Conservation (phyloP, 78 protist species). For the Planoprotostelium fungivorum region DNA sequence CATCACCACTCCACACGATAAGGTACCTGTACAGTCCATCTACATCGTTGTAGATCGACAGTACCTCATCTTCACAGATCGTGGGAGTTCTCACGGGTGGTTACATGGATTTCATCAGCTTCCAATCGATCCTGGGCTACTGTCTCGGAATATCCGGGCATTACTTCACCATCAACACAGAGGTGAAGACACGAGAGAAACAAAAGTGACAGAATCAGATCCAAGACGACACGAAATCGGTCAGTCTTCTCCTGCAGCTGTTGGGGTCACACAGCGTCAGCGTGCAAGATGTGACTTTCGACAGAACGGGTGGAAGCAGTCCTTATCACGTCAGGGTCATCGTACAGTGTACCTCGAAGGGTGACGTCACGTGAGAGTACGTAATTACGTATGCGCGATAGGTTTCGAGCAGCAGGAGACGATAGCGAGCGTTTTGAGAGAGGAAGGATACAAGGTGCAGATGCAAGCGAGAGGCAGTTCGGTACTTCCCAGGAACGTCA, state of each 20-base stretch:
- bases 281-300: conserved; percentile 48
- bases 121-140: conserved; percentile 41
- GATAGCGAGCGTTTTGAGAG: neutral
- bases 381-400: neutral
- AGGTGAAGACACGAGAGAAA: neutral
- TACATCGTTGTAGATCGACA: too few species aligned
- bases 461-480: neutral
- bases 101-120: conserved; percentile 50
- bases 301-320: conserved; percentile 24
- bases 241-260: conserved; percentile 25
- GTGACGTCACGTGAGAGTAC: too few species aligned
- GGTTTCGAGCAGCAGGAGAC: neutral
- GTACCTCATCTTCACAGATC: neutral
- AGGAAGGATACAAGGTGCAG: neutral
- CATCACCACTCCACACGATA: conserved; percentile 11
- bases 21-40: too few species aligned
- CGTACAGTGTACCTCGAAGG: conserved; percentile 32
- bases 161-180: conserved; percentile 31
- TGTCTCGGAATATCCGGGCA: conserved; percentile 57
- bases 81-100: conserved; percentile 47
- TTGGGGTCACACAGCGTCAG: conserved; percentile 37
- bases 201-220: neutral
- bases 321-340: conserved; percentile 31
- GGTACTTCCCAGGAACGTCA: neutral
- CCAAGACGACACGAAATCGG: conserved; percentile 36